Conservation (phyloP, 2,329 filamentous ascomycete species). For the Berkeleyomyces rouxiae region DNA sequence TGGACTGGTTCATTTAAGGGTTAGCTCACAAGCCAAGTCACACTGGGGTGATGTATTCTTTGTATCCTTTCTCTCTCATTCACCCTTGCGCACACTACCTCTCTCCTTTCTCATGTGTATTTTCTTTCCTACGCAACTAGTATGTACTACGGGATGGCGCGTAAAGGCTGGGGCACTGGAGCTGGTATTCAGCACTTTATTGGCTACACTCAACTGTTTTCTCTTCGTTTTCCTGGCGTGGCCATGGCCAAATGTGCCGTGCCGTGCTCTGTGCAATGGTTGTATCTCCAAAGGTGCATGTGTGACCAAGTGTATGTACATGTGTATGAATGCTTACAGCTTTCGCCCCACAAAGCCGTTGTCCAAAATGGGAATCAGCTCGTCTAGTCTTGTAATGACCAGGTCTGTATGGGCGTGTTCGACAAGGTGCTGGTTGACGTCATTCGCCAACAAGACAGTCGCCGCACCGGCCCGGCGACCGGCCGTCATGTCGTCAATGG, state of each 20-base stretch:
- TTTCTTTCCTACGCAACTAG: slow-evolving; percentile 2
- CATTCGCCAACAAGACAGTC: slow-evolving; percentile 73
- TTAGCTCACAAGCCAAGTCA: not conserved
- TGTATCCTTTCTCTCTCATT: slow-evolving; percentile 3
- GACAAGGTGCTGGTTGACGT: slow-evolving; percentile 55
- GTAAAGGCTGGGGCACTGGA: not conserved
- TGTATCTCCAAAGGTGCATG: not conserved
- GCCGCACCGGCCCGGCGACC: slow-evolving; percentile 69
- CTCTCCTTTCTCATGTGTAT: slow-evolving; percentile 3
- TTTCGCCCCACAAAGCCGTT: slow-evolving; percentile 46
- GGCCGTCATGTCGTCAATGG: slow-evolving; percentile 83
- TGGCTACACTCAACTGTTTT: not conserved
- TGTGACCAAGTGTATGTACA: not conserved
- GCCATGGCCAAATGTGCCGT: not conserved
- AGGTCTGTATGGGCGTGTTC: slow-evolving; percentile 63
- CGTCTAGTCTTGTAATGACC: slow-evolving; percentile 54
- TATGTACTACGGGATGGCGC: slow-evolving; percentile 2
- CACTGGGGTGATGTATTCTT: not conserved
- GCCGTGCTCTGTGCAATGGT: not conserved
- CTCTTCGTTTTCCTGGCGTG: not conserved
- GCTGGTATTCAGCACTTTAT: not conserved
- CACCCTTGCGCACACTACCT: slow-evolving; percentile 1
- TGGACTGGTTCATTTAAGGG: not conserved
- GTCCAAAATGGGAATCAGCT: slow-evolving; percentile 60
- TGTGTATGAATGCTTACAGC: not conserved